These are phyloP conservation scores for Uromyces viciae-fabae DNA, from an alignment of 1,284 basidiomycete species.

Conservation along the genomic window DNA sequence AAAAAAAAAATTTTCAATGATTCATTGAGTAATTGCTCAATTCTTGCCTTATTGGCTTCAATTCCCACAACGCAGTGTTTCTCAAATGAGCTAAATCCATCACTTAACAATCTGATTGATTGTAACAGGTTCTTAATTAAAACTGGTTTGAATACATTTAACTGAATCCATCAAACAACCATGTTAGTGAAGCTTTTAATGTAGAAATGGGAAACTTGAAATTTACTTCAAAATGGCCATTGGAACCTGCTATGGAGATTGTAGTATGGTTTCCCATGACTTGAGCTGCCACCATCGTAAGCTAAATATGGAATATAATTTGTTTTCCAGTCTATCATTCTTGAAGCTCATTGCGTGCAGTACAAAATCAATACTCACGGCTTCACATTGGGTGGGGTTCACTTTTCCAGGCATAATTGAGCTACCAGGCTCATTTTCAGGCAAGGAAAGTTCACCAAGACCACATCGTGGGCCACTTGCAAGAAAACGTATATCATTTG, in stretches of 20 bases:
- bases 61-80: slow-evolving; percentile 97
- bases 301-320: slow-evolving; percentile 47
- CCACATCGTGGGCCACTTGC: slow-evolving; percentile 97
- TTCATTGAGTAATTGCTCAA: slow-evolving; percentile 83
- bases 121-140: slow-evolving; percentile 96
- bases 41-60: slow-evolving; percentile 89
- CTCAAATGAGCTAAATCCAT: slow-evolving; percentile 89
- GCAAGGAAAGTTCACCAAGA: slow-evolving; percentile 85
- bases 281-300: slow-evolving; percentile 98
- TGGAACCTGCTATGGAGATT: slow-evolving; percentile 86
- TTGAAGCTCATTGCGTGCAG: too few species aligned
- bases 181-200: background rate
- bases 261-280: slow-evolving; percentile 97
- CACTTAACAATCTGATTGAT: slow-evolving; percentile 86
- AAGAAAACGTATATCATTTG: slow-evolving; percentile 97
- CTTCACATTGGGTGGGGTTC: slow-evolving; percentile 99
- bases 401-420: slow-evolving; percentile 99
- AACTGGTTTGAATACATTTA: slow-evolving; percentile 99
- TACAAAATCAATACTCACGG: slow-evolving; percentile 54
- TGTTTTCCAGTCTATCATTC: too few species aligned
- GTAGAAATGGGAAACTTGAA: background rate
- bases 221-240: slow-evolving; percentile 89
- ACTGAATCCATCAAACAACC: slow-evolving; percentile 56
- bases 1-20: slow-evolving; percentile 62
- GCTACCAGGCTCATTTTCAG: slow-evolving; percentile 98